These are phyloP conservation scores for Heritiera littoralis DNA, from an alignment of 345 rosid genomes.

Conservation along the genomic window DNA sequence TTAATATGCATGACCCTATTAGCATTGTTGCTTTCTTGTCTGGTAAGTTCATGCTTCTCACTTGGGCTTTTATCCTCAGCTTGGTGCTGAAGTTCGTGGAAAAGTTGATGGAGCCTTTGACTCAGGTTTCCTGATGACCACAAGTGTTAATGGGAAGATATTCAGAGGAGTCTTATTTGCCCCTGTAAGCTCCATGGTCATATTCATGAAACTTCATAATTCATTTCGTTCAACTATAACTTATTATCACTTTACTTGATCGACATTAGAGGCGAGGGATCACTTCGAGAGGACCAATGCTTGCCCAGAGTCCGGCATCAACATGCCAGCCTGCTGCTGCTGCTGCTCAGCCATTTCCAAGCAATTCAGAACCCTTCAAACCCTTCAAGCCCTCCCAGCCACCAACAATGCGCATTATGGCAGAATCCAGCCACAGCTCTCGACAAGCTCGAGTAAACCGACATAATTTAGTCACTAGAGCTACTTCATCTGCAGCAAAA, in stretches of 20 bases:
- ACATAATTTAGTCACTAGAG: conserved; percentile 24
- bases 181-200: conserved; percentile 45
- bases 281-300: conserved; percentile 16
- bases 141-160: conserved; percentile 60
- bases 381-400: conserved; percentile 27
- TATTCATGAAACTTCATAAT: conserved; percentile 11
- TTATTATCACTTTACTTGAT: conserved; percentile 11
- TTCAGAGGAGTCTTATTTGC: conserved; percentile 72
- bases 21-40: neutral
- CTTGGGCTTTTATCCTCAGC: conserved; percentile 27
- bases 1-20: neutral
- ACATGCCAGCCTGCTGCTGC: conserved; percentile 26
- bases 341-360: conserved; percentile 25
- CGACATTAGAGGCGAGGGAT: conserved; percentile 24
- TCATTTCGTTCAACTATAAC: conserved; percentile 16
- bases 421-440: conserved; percentile 31
- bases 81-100: conserved; percentile 68
- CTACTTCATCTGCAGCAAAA: conserved; percentile 29
- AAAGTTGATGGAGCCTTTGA: conserved; percentile 76
- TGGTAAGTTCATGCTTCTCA: neutral
- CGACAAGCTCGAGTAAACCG: conserved; percentile 31
- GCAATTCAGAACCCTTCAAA: conserved; percentile 14
- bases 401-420: conserved; percentile 16
- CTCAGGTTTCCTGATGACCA: conserved; percentile 67
- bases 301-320: conserved; percentile 31